These are phyloP conservation scores for Botrytis porri DNA, from an alignment of 2,329 filamentous ascomycete species.

Conservation along the genomic window DNA sequence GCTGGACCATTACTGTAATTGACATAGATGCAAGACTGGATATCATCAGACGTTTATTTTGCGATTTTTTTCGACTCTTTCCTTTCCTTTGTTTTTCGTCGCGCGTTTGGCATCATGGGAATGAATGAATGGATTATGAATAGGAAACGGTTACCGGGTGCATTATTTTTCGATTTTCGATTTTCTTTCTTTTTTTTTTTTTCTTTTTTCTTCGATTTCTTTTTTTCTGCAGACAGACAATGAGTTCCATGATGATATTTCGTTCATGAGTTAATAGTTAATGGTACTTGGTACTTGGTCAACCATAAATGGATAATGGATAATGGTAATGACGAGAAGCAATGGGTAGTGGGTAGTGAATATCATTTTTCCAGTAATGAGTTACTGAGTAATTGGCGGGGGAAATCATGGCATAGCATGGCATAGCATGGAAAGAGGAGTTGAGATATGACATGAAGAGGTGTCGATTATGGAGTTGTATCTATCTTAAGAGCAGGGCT, in stretches of 20 bases:
- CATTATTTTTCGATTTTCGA: background rate
- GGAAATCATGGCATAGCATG: no score
- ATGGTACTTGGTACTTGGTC: background rate
- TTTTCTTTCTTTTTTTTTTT: no score
- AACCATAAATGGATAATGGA: background rate
- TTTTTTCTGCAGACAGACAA: background rate
- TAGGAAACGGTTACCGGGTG: background rate
- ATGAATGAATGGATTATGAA: background rate
- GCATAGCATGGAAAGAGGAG: background rate
- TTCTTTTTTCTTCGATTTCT: no score
- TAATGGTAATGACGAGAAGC: background rate
- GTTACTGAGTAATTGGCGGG: background rate
- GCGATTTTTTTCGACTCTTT: background rate
- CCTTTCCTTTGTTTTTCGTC: background rate
- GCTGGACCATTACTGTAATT: slow-evolving; percentile 9
- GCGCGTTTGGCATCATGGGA: background rate
- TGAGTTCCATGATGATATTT: background rate
- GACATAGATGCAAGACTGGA: background rate
- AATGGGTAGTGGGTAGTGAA: background rate
- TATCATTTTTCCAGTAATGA: background rate
- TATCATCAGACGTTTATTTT: slow-evolving; percentile 1
- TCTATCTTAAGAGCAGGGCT: slow-evolving; percentile 9
- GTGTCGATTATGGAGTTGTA: background rate
- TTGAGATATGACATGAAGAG: background rate
- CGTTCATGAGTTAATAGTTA: background rate